Conservation (phyloP, 2,329 filamentous ascomycete genomes). For the Alternaria brassicae region DNA sequence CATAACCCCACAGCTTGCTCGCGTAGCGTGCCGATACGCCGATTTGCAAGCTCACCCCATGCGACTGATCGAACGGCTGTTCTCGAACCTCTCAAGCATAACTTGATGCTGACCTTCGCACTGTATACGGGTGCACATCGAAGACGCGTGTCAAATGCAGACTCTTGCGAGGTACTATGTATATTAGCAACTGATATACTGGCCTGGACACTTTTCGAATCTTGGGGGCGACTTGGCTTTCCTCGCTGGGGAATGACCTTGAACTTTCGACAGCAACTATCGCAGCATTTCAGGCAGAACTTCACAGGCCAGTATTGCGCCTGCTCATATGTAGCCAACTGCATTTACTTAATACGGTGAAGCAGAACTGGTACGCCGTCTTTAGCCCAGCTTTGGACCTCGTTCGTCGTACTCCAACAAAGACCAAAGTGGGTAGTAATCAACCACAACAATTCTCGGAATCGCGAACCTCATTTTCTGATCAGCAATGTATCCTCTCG, state of each 20-base stretch:
- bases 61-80: neutral
- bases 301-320: neutral
- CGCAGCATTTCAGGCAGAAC: neutral
- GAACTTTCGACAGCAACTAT: neutral
- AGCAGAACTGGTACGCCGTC: neutral
- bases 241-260: neutral
- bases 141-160: neutral
- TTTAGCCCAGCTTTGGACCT: neutral
- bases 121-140: neutral
- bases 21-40: neutral
- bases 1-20: constrained; percentile 3
- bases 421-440: neutral
- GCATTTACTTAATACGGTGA: neutral
- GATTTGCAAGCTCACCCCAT: neutral
- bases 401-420: neutral
- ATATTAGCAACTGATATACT: neutral
- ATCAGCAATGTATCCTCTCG: neutral
- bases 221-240: neutral
- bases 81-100: neutral
- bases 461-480: neutral
- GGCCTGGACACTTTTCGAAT: neutral
- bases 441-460: neutral
- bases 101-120: neutral
- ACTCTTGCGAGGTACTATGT: neutral
- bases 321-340: neutral